A percentile compares a stretch with the other conserved stretches of the same genome.
phyloP scores from a whole-genome alignment of 2,329 filamentous ascomycete genomes.

The Dothiorella sarmentorum region DNA sequence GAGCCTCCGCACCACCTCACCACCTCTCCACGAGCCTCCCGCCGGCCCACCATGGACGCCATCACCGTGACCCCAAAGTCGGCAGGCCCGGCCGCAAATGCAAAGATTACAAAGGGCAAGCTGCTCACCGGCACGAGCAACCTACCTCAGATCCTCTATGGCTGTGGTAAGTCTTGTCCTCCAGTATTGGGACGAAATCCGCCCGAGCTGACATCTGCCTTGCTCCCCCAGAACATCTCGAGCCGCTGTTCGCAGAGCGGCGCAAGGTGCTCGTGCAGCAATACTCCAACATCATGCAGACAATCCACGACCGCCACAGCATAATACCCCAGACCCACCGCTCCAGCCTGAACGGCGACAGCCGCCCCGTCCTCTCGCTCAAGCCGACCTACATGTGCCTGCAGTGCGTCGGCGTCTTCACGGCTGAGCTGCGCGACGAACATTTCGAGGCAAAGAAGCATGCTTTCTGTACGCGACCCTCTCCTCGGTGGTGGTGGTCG shows the following conservation, averaged over 20 bases:
- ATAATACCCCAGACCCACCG: conserved; percentile 64
- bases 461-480: conserved; percentile 60
- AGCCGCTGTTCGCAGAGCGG: conserved; percentile 63
- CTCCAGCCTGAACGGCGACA: conserved; percentile 47
- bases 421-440: conserved; percentile 61
- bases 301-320: conserved; percentile 65
- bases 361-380: conserved; percentile 57
- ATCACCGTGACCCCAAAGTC: conserved; percentile 40
- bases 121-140: conserved; percentile 36
- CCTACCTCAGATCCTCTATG: conserved; percentile 41
- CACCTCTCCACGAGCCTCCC: no score
- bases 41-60: conserved; percentile 27
- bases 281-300: conserved; percentile 68
- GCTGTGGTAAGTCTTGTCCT: conserved; percentile 37
- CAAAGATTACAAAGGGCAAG: conserved; percentile 36
- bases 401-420: conserved; percentile 68
- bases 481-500: neutral
- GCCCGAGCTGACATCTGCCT: neutral
- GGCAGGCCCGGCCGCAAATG: conserved; percentile 24
- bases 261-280: conserved; percentile 67
- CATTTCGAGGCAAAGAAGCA: conserved; percentile 69
- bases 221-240: conserved; percentile 62
- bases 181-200: no score
- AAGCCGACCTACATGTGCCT: conserved; percentile 59
- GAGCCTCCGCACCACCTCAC: neutral